Evolutionary conservation across 73 alveolate species (phyloP).

Genomic region (Urostyla sp.): DNA sequence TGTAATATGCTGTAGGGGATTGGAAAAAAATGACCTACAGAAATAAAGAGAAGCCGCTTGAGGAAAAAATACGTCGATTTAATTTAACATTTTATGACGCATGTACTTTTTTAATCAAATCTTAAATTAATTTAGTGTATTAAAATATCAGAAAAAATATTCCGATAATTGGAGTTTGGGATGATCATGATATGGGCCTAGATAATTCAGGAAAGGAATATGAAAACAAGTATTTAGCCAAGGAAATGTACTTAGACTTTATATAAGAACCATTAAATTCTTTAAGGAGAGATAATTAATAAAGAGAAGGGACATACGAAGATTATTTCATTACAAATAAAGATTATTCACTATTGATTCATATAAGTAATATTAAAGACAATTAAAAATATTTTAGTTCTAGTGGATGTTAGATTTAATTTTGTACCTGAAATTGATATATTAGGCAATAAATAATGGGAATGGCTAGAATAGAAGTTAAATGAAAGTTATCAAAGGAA

Average conservation of each 20-base stretch:
- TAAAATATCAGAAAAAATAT: background rate
- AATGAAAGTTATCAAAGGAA: background rate
- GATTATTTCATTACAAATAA: slow-evolving; percentile 11
- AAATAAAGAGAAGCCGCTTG: background rate
- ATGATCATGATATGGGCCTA: slow-evolving; percentile 26
- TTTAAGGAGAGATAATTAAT: background rate
- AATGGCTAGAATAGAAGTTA: background rate
- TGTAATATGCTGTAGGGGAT: background rate
- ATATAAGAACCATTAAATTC: background rate
- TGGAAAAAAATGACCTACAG: background rate
- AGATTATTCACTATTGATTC: background rate
- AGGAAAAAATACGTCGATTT: background rate
- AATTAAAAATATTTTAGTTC: too few species aligned
- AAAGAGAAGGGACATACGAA: slow-evolving; percentile 3
- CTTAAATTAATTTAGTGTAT: background rate
- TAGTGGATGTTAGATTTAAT: background rate
- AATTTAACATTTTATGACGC: slow-evolving; percentile 3
- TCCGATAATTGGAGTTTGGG: slow-evolving; percentile 43
- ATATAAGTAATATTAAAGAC: too few species aligned
- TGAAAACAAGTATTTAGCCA: background rate
- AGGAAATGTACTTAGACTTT: slow-evolving; percentile 37
- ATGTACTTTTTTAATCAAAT: background rate
- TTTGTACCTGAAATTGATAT: slow-evolving; percentile 7
- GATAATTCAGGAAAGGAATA: slow-evolving; percentile 19
- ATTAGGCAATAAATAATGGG: slow-evolving; percentile 10